Base-by-base conservation (phyloP, 306 rosid species). In the Psophocarpus tetragonolobus region DNA sequence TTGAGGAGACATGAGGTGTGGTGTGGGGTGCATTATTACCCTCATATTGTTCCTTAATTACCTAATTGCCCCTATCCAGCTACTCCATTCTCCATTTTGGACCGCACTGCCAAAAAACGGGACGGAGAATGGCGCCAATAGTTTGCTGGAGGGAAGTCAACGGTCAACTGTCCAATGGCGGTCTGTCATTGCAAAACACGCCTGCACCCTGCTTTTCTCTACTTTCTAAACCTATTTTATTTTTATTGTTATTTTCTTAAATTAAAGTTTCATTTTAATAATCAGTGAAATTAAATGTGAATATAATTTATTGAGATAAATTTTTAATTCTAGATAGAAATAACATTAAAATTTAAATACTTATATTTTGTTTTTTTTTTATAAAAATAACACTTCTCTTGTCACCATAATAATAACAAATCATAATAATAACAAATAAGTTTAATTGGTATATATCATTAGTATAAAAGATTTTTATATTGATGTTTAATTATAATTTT, bases 91-190 rank as follows among this genome's bases (percentile, higher is more conserved):
- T 2, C 6, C 5, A 17, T 26, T 33, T 35, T 13, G 1, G 8
- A 5, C 33, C 8, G 32, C 29, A 73, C 74, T 77, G 87, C 76
- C 76, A 57, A n/a, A 58, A 57, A 81, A 84, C 87, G 87, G 88
- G 81, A 88, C 91, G 80, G 85, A 18, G 5, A 10, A 5, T 53
- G 81, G 68, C 82, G 71, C 50, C 71, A 80, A 80, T 74, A 2
- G 1, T 44, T 15, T 47, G 0, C 4, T 20, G 53, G 32, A 23
- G 56, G 56, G 54, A 84, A 79, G 84, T 84, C 81, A 74, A 84
- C 45, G 78, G 81, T 84, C 84, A 84, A 84, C 84, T 14, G 0
- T 60, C 63, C 73, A 65, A 64, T 64, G 47, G 8, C 68, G 12
- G 39, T 14, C 38, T 60, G 2, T 3, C 1, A 15, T 36, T 32